phyloP scores from a whole-genome alignment of 2,329 filamentous ascomycete genomes.

The Penicillium nordicum region DNA sequence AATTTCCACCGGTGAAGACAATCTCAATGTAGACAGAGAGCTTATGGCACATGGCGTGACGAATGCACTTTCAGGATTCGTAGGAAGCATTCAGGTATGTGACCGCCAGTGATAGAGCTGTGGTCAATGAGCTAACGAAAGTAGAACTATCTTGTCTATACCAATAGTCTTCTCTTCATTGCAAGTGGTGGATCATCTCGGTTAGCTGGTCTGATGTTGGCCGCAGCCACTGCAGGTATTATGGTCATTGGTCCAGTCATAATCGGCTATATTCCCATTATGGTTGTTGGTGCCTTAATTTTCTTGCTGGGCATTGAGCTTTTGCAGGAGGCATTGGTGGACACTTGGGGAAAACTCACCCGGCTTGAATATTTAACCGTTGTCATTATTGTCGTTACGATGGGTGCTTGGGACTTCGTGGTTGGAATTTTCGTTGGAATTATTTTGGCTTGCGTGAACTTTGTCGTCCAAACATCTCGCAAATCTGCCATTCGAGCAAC shows the following conservation, averaged over 20 bases:
- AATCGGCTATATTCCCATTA: slow-evolving; percentile 92
- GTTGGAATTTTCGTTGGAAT: slow-evolving; percentile 91
- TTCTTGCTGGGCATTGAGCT: slow-evolving; percentile 93
- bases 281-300: slow-evolving; percentile 94
- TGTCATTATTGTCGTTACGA: slow-evolving; percentile 83
- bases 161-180: slow-evolving; percentile 96
- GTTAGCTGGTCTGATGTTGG: slow-evolving; percentile 80
- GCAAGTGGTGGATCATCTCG: slow-evolving; percentile 84
- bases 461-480: slow-evolving; percentile 86
- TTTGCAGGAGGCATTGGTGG: slow-evolving; percentile 80
- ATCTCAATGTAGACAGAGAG: slow-evolving; percentile 86
- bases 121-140: slow-evolving; percentile 23
- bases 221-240: slow-evolving; percentile 72
- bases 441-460: slow-evolving; percentile 81
- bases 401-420: slow-evolving; percentile 97
- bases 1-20: slow-evolving; percentile 85
- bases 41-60: slow-evolving; percentile 89
- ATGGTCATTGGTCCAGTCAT: slow-evolving; percentile 82
- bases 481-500: slow-evolving; percentile 84
- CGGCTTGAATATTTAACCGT: slow-evolving; percentile 86
- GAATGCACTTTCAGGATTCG: slow-evolving; percentile 81
- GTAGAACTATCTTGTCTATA: slow-evolving; percentile 95
- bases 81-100: slow-evolving; percentile 72
- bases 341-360: slow-evolving; percentile 84
- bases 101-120: neutral